Evolutionary conservation across 331 rosid genomes (phyloP), one percentile per base, ranked within the genome.

Genomic region (Acacia concinna): DNA sequence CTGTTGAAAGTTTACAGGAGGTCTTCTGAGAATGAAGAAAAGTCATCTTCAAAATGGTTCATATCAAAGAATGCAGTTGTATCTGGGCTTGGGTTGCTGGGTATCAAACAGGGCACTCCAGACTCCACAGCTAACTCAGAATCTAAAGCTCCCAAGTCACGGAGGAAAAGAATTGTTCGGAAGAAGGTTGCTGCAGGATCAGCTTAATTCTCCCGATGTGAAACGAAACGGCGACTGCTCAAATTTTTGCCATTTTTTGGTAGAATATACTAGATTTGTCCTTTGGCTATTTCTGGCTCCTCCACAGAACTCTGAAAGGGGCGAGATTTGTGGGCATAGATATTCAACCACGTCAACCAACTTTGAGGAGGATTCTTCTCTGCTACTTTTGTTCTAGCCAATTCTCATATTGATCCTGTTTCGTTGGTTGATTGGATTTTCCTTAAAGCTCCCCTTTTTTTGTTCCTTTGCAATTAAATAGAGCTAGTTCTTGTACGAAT

Each of bases 11-110:
- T 73, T 9, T 89, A 89, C 87, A 89, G 46, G 75, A 86, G 90
- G 81, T 88, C 91, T 70, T 68, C 89, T 27, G 85, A 87, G 77
- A 79, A 75, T 40, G 75, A 54, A 17, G 85, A 79, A n/a, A 44
- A n/a, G 31, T 49, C 83, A 6, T 84, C 91, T 30, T 84, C 93
- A 23, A 91, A 91, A 79, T 91, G 93, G 96, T 91, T 87, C 31
- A 91, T 91, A 76, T 91, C 90, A 15, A 91, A 87, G 88, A 89
- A 85, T 20, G 89, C 90, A 18, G 71, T 91, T 28, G 88, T 87
- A 73, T 91, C 96, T 62, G 91, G 96, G 57, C 96, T 91, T 10
- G 96, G 96, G 35, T 87, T 89, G 67, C 91, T 89, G 3, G 93
- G 96, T 75, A 86, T 91, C 81, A 91, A 84, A 82, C 90, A 87